Base-by-base conservation (phyloP, 1,139 yeast species). In the Candida glucosophila region DNA sequence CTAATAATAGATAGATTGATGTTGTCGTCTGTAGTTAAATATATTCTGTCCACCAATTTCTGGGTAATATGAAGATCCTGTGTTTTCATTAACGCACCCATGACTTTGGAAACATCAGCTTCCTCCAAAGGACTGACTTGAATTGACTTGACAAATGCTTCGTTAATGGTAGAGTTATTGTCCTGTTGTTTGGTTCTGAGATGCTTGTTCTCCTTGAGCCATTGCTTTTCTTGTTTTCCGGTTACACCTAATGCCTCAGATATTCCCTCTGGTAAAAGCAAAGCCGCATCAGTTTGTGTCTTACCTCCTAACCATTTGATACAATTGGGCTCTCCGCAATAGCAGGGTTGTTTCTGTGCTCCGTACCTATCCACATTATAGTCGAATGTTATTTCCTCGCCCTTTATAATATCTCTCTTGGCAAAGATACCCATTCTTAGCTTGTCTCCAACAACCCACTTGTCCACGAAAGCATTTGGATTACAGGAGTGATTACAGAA, bases 291-390 rank as follows among this genome's bases (percentile, higher is more conserved):
- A 2, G 97, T 86, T 56, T 90, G 97, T 3, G 95, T 86, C 52
- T 86, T 88, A 23, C 98, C 97, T 36, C 98, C 98, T 63, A 90
- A 73, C 36, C 81, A 77, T 17, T 95, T 95, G 23, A 85, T 67
- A 66, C 98, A 90, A 52, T 83, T 88, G 14, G 80, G 67, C 37
- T 88, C 94, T 2, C 94, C 96, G 58, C 98, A 90, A 53, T 81
- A 82, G 53, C 98, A 90, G 14, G 85, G 82, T 54, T 90, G 97
- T 5, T 93, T 86, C 35, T 77, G 78, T 2, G 96, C 93, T 15
- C 98, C 98, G 50, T 86, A 90, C 33, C 98, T 65, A 52, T 90
- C 98, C 15, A 90, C 97, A 46, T 90, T 90, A 52, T 90, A 90
- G 53, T 90, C 95, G 55, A 90, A 88, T 0, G 96, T 83, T 36